These are phyloP conservation scores for Thecaphora frezii DNA, from an alignment of 1,284 basidiomycete species.

Conservation along the genomic window DNA sequence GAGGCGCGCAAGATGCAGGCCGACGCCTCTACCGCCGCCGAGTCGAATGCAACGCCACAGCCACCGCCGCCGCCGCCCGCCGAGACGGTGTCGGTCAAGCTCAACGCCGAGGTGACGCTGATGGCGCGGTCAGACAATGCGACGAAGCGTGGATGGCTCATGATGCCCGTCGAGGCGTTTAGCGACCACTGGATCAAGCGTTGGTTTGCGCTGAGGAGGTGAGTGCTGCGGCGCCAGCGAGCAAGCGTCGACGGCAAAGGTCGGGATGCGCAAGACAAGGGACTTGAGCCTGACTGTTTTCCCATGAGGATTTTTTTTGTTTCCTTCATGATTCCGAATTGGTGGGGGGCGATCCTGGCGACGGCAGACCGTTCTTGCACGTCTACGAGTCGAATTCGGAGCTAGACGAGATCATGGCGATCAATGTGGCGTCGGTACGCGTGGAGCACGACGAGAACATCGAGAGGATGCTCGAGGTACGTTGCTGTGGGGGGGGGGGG, in stretches of 20 bases:
- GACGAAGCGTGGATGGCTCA: slow-evolving; percentile 79
- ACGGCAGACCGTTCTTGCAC: slow-evolving; percentile 78
- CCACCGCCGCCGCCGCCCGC: background rate
- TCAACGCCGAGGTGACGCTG: slow-evolving; percentile 38
- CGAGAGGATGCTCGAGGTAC: slow-evolving; percentile 78
- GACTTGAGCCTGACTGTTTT: background rate
- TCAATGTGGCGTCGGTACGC: slow-evolving; percentile 80
- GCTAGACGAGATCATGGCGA: slow-evolving; percentile 74
- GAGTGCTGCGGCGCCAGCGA: too few relatives aligned
- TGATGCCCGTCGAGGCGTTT: slow-evolving; percentile 76
- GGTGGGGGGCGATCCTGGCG: background rate
- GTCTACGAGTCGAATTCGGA: slow-evolving; percentile 80
- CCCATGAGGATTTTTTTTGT: too few relatives aligned
- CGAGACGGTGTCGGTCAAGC: slow-evolving; percentile 11
- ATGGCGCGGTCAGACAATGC: slow-evolving; percentile 68
- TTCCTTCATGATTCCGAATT: background rate
- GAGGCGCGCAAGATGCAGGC: background rate
- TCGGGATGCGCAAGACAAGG: too few relatives aligned
- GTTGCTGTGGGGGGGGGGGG: too few relatives aligned
- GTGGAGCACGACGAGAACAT: slow-evolving; percentile 84
- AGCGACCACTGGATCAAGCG: slow-evolving; percentile 78
- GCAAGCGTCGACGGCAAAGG: too few relatives aligned
- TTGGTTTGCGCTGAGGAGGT: slow-evolving; percentile 77
- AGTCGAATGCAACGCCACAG: background rate
- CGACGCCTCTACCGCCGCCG: background rate